Conservation (phyloP, 176 grass and related monocot genomes). For the Oryza glumipatula region DNA sequence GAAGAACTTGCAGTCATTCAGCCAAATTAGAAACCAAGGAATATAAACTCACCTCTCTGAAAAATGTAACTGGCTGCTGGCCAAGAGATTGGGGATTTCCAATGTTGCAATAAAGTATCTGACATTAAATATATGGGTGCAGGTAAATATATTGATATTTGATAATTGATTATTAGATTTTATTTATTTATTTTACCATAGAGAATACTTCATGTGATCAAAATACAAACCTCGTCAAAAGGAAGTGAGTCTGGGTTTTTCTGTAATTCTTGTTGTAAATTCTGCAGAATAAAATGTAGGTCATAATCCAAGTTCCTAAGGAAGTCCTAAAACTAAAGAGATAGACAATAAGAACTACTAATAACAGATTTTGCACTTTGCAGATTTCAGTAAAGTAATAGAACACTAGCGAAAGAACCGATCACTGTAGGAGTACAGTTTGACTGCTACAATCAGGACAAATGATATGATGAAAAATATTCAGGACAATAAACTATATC, state of each 20-base stretch:
- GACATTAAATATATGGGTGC: constrained; percentile 22
- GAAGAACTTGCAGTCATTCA: constrained; percentile 29
- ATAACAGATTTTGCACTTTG: neutral
- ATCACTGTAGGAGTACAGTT: neutral
- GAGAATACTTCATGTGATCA: neutral
- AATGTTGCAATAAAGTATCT: constrained; percentile 95
- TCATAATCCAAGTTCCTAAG: constrained; percentile 24
- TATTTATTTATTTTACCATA: neutral
- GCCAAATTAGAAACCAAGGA: constrained; percentile 18
- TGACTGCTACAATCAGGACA: neutral
- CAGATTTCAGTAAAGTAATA: neutral
- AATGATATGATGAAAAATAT: neutral
- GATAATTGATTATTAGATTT: neutral
- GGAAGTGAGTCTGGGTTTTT: constrained; percentile 83
- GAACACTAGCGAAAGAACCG: neutral
- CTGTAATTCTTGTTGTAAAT: constrained; percentile 78
- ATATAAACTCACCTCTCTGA: constrained; percentile 73
- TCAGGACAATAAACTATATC: neutral
- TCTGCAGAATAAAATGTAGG: constrained; percentile 58
- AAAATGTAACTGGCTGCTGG: constrained; percentile 93
- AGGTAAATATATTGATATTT: constrained; percentile 17
- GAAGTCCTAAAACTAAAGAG: neutral
- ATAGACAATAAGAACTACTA: neutral
- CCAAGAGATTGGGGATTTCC: constrained; percentile 95
- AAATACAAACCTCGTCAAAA: constrained; percentile 77